Evolutionary conservation across 2,329 filamentous ascomycete genomes (phyloP).

Genomic region (Botrytis hyacinthi): DNA sequence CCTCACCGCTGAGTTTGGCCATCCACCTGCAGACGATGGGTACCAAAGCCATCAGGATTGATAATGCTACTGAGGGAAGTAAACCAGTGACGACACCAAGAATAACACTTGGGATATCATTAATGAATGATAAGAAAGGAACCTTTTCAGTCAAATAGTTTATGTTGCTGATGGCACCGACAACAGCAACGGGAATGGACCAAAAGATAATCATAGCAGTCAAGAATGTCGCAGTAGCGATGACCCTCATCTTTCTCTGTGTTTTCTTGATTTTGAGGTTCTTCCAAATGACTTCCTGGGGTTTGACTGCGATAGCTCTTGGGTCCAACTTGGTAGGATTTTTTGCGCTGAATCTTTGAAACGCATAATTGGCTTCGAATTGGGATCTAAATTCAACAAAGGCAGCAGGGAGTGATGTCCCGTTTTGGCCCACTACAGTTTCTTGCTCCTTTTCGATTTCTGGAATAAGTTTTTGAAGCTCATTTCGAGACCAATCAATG

Average conservation of each 20-base stretch:
- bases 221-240: conserved; percentile 67
- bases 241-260: conserved; percentile 70
- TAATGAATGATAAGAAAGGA: conserved; percentile 71
- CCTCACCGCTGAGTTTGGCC: conserved; percentile 75
- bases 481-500: conserved; percentile 80
- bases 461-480: conserved; percentile 72
- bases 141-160: conserved; percentile 58
- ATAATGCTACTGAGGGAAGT: conserved; percentile 73
- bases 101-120: conserved; percentile 64
- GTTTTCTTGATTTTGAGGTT: conserved; percentile 81
- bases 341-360: conserved; percentile 80
- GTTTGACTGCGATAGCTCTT: conserved; percentile 76
- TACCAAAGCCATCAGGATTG: conserved; percentile 81
- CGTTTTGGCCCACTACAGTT: conserved; percentile 56
- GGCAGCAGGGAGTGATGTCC: conserved; percentile 58
- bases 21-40: conserved; percentile 77
- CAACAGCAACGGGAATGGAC: conserved; percentile 69
- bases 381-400: conserved; percentile 88
- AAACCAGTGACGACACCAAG: conserved; percentile 82
- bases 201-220: conserved; percentile 82
- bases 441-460: conserved; percentile 67
- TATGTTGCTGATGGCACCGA: conserved; percentile 85
- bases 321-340: conserved; percentile 77
- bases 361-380: conserved; percentile 78
- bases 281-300: conserved; percentile 81